A percentile compares a stretch with the other conserved stretches of the same genome.
phyloP scores from a whole-genome alignment of 2,329 filamentous ascomycete genomes.

The Fusarium palustre region DNA sequence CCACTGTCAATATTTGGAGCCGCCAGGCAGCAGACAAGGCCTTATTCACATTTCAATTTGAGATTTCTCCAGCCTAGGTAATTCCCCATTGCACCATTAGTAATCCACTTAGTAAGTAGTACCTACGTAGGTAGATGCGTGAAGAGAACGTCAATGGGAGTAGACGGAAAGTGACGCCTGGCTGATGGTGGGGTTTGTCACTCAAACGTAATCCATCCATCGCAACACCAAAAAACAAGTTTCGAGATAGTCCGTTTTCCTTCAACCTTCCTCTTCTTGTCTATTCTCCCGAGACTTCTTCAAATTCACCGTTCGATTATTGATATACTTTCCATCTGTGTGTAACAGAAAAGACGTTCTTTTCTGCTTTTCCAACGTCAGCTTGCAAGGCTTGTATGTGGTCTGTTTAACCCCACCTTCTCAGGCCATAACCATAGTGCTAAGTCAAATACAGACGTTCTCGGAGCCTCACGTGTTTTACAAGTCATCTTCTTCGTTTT shows the following conservation, averaged over 20 bases:
- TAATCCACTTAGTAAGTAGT: background rate
- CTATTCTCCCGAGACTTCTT: background rate
- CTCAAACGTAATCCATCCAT: constrained; percentile 36
- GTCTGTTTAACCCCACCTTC: constrained; percentile 20
- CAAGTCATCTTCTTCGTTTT: background rate
- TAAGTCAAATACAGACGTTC: background rate
- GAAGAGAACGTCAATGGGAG: constrained; percentile 5
- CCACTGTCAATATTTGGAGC: background rate
- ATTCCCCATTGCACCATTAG: background rate
- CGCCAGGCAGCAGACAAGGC: background rate
- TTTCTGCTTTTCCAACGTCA: constrained; percentile 1
- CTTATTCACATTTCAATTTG: background rate
- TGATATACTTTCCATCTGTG: background rate
- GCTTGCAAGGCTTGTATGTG: background rate
- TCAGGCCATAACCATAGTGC: constrained; percentile 2
- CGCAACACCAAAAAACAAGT: constrained; percentile 34
- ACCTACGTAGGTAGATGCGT: background rate
- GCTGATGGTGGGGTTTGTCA: constrained; percentile 35
- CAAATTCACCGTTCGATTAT: background rate
- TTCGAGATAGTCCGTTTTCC: constrained; percentile 18
- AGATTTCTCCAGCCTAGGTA: background rate
- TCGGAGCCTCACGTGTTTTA: background rate
- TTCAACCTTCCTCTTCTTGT: background rate
- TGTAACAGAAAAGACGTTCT: background rate
- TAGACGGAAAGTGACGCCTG: background rate